phyloP scores from a whole-genome alignment of 371 early-diverging fungal species.

The Funneliformis caledonium region DNA sequence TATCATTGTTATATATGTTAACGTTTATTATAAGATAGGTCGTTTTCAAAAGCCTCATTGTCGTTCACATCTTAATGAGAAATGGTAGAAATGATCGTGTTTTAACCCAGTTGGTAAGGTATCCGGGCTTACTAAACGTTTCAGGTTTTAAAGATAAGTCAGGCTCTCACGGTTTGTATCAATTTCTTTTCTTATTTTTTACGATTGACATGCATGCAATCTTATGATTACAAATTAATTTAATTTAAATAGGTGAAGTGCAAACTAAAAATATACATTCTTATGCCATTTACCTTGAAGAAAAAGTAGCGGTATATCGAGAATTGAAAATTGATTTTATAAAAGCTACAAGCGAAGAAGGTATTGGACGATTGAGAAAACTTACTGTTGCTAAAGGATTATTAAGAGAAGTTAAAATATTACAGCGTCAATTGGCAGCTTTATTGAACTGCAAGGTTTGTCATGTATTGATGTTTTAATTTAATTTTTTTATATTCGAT shows the following conservation, averaged over 20 bases:
- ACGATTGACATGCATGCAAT: background rate
- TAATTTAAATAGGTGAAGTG: constrained; percentile 2
- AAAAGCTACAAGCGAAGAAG: constrained; percentile 54
- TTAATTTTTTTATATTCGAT: background rate
- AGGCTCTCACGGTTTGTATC: constrained; percentile 14
- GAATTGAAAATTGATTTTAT: constrained; percentile 79
- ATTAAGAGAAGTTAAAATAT: constrained; percentile 72
- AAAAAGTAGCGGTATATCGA: constrained; percentile 76
- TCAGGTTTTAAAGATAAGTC: constrained; percentile 38
- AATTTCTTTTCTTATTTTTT: background rate
- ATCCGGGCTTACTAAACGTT: constrained; percentile 35
- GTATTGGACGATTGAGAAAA: constrained; percentile 58
- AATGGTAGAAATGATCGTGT: constrained; percentile 3
- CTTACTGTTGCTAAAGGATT: constrained; percentile 71
- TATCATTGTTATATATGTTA: background rate
- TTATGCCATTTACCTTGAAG: constrained; percentile 85
- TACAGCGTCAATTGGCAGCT: constrained; percentile 83
- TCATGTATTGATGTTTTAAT: background rate
- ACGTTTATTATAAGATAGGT: constrained; percentile 17
- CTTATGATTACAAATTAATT: background rate
- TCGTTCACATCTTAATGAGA: constrained; percentile 38
- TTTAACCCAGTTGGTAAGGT: constrained; percentile 7
- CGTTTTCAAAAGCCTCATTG: constrained; percentile 41
- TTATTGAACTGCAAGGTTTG: constrained; percentile 78
- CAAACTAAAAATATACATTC: constrained; percentile 57